phyloP scores from a whole-genome alignment of 352 stramenopile species.

The Phytophthora nicotianae region DNA sequence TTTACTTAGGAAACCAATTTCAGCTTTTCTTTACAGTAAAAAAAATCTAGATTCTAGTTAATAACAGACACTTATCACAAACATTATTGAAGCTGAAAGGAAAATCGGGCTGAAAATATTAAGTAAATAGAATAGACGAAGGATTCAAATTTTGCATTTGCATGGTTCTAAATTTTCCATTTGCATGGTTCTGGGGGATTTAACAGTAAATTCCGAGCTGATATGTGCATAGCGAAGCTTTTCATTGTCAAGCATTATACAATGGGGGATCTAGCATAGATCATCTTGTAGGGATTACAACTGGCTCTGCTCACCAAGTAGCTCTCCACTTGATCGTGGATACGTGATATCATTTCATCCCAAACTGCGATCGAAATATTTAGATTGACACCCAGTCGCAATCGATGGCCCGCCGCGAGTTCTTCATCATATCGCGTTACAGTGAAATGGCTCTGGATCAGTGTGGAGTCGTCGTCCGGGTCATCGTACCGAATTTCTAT shows the following conservation, averaged over 20 bases:
- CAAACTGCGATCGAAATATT: slow-evolving; percentile 5
- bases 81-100: too few relatives aligned
- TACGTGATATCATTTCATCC: slow-evolving; percentile 12
- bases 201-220: too few relatives aligned
- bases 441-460: slow-evolving; percentile 10
- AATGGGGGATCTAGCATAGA: neutral
- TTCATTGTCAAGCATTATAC: neutral
- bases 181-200: too few relatives aligned
- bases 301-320: neutral
- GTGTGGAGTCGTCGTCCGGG: neutral
- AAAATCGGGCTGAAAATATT: too few relatives aligned
- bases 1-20: too few relatives aligned
- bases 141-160: too few relatives aligned
- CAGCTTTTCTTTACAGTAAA: too few relatives aligned
- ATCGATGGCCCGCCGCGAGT: neutral
- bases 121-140: too few relatives aligned
- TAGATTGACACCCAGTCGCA: slow-evolving; percentile 7
- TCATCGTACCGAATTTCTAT: neutral
- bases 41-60: too few relatives aligned
- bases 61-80: too few relatives aligned
- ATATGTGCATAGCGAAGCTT: neutral
- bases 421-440: slow-evolving; percentile 9
- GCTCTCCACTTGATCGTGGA: slow-evolving; percentile 4
- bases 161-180: too few relatives aligned
- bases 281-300: neutral